Percentiles rank a stretch among this genome's conserved stretches.
These are phyloP conservation scores for Aphanomyces astaci DNA, from an alignment of 352 stramenopile genomes.

Conservation along the genomic window DNA sequence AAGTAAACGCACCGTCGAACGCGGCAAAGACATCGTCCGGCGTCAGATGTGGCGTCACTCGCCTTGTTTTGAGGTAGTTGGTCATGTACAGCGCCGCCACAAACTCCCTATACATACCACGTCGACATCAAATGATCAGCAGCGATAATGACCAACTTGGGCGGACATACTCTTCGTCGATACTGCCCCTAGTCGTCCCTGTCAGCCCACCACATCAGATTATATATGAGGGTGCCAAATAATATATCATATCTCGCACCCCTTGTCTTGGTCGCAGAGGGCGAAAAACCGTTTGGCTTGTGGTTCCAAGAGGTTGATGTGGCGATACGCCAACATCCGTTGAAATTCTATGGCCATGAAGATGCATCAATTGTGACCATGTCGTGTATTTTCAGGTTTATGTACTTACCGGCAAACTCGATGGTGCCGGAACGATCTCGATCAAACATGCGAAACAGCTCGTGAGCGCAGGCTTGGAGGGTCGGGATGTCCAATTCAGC, in stretches of 20 bases:
- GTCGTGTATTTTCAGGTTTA: no score
- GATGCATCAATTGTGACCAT: no score
- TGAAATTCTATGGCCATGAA: constrained; percentile 66
- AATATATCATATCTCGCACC: no score
- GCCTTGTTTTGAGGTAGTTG: constrained; percentile 41
- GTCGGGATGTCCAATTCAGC: constrained; percentile 31
- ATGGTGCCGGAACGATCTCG: constrained; percentile 68
- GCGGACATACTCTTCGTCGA: constrained; percentile 17
- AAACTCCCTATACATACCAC: constrained; percentile 67
- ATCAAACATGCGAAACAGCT: constrained; percentile 67
- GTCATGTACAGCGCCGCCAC: constrained; percentile 66
- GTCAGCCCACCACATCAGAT: not conserved
- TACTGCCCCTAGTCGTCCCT: not conserved
- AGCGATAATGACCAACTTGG: no score
- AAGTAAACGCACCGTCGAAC: constrained; percentile 10
- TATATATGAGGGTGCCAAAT: constrained; percentile 2
- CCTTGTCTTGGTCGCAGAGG: constrained; percentile 63
- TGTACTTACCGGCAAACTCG: constrained; percentile 52
- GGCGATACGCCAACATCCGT: constrained; percentile 62
- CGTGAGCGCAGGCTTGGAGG: constrained; percentile 43
- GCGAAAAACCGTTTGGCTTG: constrained; percentile 64
- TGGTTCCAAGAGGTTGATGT: constrained; percentile 54
- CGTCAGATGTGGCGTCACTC: not conserved
- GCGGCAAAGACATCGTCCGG: constrained; percentile 11
- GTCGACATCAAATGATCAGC: constrained; percentile 21